Evolutionary conservation across 1,284 basidiomycete species (phyloP).

Genomic region (Papiliotrema laurentii): DNA sequence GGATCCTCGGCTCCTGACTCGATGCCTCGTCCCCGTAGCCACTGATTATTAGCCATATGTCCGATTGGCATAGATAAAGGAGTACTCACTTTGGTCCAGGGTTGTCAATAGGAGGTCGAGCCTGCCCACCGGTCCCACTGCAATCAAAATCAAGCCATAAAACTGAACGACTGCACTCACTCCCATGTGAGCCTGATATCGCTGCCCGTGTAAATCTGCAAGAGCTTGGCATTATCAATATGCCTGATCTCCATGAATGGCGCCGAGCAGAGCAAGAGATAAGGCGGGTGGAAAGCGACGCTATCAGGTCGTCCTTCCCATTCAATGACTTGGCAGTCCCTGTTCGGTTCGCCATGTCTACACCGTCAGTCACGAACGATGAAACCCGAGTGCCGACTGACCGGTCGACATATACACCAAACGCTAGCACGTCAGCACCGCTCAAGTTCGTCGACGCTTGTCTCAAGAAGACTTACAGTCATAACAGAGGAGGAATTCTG

Average conservation of each 20-base stretch:
- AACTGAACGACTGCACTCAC: conserved; percentile 18
- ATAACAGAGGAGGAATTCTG: conserved; percentile 89
- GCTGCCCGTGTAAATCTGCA: conserved; percentile 78
- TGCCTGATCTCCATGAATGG: conserved; percentile 92
- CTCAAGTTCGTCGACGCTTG: neutral
- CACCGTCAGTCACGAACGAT: conserved; percentile 6
- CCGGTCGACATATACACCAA: conserved; percentile 60
- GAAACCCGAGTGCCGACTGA: conserved; percentile 6
- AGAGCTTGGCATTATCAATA: conserved; percentile 73
- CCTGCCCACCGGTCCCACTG: conserved; percentile 41
- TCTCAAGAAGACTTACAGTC: conserved; percentile 57
- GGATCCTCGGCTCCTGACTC: conserved; percentile 44
- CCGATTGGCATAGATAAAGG: neutral
- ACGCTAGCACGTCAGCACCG: conserved; percentile 56
- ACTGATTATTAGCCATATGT: conserved; percentile 11
- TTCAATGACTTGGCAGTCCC: conserved; percentile 68
- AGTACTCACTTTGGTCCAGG: conserved; percentile 37
- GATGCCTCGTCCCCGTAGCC: conserved; percentile 46
- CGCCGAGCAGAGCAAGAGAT: conserved; percentile 82
- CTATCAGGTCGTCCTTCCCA: conserved; percentile 91
- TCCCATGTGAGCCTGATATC: conserved; percentile 87
- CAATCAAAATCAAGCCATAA: neutral
- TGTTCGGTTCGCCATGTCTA: conserved; percentile 78
- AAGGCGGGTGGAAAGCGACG: conserved; percentile 82
- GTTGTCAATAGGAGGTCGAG: conserved; percentile 22